A percentile compares a stretch with the other conserved stretches of the same genome.
phyloP scores from a whole-genome alignment of 1,284 basidiomycete species.

The Papiliotrema fonsecae region DNA sequence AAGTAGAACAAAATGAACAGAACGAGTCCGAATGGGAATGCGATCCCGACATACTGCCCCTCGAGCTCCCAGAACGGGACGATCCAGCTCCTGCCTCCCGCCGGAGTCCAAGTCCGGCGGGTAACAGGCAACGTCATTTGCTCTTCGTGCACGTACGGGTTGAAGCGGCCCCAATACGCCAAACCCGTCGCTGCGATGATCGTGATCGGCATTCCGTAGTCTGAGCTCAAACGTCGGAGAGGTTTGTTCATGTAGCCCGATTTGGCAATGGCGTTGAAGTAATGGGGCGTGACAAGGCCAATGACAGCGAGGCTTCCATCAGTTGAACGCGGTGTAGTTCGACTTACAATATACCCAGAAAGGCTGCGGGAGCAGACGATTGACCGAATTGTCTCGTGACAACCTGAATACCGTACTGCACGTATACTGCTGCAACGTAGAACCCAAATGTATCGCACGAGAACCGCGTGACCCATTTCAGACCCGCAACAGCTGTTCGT shows the following conservation, averaged over 20 bases:
- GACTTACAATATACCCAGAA: conserved; percentile 58
- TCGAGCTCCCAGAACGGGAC: conserved; percentile 88
- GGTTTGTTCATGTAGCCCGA: conserved; percentile 66
- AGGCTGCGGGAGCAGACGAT: conserved; percentile 54
- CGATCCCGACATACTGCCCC: conserved; percentile 79
- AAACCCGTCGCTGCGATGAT: conserved; percentile 66
- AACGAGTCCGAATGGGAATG: conserved; percentile 53
- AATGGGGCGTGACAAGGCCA: conserved; percentile 67
- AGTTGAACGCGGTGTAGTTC: neutral
- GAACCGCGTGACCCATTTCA: conserved; percentile 81
- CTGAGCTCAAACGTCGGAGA: conserved; percentile 67
- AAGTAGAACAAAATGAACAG: conserved; percentile 53
- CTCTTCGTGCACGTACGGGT: conserved; percentile 52
- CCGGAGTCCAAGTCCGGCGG: conserved; percentile 65
- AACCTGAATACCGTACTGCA: conserved; percentile 79
- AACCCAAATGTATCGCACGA: conserved; percentile 93
- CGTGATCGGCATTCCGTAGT: conserved; percentile 85
- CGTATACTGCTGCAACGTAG: conserved; percentile 69
- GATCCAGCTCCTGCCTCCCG: conserved; percentile 72
- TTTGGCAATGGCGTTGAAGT: conserved; percentile 63
- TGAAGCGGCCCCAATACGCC: conserved; percentile 80
- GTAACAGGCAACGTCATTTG: conserved; percentile 63
- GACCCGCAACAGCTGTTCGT: conserved; percentile 65
- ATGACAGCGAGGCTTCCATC: conserved; percentile 63
- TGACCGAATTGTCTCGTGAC: conserved; percentile 65